Evolutionary conservation across 1,139 yeast species (phyloP).

Genomic region (Lodderomyces jiufengensis): DNA sequence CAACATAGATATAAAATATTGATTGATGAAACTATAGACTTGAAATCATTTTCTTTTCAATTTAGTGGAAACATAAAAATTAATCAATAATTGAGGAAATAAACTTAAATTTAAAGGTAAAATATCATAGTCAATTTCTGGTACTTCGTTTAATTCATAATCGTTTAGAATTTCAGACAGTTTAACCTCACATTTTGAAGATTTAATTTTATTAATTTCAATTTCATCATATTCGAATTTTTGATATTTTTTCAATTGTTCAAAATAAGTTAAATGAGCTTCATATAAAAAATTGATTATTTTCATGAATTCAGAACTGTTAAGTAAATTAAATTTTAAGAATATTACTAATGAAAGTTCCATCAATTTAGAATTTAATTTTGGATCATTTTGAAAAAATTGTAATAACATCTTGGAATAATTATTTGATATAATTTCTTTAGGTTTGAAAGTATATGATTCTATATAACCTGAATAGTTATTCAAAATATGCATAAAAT

Average conservation of each 20-base stretch:
- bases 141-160: constrained; percentile 1
- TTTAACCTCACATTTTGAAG: background rate
- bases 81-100: constrained; percentile 9
- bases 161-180: constrained; percentile 1
- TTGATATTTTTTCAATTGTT: constrained; percentile 10
- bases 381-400: constrained; percentile 10
- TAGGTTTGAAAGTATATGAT: constrained; percentile 5
- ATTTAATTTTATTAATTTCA: constrained; percentile 7
- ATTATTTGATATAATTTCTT: constrained; percentile 2
- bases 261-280: constrained; percentile 11
- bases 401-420: constrained; percentile 8
- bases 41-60: constrained; percentile 5
- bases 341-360: constrained; percentile 8
- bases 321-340: constrained; percentile 11
- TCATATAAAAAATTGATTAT: constrained; percentile 15
- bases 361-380: constrained; percentile 7
- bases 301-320: constrained; percentile 7
- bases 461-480: constrained; percentile 4
- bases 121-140: constrained; percentile 1
- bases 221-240: constrained; percentile 15
- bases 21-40: background rate
- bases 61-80: constrained; percentile 12
- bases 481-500: background rate
- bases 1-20: too few relatives aligned
- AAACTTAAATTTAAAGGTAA: constrained; percentile 9